Percentiles rank a stretch among this genome's conserved stretches.
phyloP scores from a whole-genome alignment of 306 rosid species.

The Lathyrus tuberosus region DNA sequence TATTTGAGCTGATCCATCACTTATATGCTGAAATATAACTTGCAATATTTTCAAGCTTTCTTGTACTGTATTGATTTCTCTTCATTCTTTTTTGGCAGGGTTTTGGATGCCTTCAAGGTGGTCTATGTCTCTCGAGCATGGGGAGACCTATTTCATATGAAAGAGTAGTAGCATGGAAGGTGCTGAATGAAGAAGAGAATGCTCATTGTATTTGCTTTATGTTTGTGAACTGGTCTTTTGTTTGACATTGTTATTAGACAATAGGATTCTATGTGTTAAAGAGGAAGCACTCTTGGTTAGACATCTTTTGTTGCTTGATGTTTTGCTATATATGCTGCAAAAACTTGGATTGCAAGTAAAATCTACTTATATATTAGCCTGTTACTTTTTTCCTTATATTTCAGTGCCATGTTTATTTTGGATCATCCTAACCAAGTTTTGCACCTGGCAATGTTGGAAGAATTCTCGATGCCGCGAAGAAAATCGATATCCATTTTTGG shows the following conservation, averaged over 20 bases:
- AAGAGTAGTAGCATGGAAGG: constrained; percentile 99
- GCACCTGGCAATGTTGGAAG: too few relatives aligned
- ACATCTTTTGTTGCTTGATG: constrained; percentile 35
- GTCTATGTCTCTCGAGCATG: constrained; percentile 98
- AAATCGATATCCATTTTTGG: too few relatives aligned
- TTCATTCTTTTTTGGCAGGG: constrained; percentile 55
- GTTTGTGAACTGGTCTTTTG: constrained; percentile 96
- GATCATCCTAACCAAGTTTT: too few relatives aligned
- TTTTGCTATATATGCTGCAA: constrained; percentile 15
- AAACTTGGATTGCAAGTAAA: constrained; percentile 38
- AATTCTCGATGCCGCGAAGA: too few relatives aligned
- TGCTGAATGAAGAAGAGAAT: constrained; percentile 93
- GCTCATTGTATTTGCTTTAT: constrained; percentile 95
- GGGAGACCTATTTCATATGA: constrained; percentile 95
- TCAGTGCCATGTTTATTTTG: neutral
- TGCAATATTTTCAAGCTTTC: constrained; percentile 4
- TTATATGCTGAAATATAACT: constrained; percentile 31
- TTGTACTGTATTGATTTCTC: constrained; percentile 24
- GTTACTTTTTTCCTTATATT: neutral
- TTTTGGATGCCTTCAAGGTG: constrained; percentile 94
- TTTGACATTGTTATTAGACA: constrained; percentile 49
- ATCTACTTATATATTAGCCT: constrained; percentile 28
- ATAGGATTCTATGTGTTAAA: constrained; percentile 14
- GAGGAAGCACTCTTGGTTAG: constrained; percentile 22
- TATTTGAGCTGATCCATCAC: neutral